phyloP scores from a whole-genome alignment of 345 rosid genomes.

The Corymbia maculata region DNA sequence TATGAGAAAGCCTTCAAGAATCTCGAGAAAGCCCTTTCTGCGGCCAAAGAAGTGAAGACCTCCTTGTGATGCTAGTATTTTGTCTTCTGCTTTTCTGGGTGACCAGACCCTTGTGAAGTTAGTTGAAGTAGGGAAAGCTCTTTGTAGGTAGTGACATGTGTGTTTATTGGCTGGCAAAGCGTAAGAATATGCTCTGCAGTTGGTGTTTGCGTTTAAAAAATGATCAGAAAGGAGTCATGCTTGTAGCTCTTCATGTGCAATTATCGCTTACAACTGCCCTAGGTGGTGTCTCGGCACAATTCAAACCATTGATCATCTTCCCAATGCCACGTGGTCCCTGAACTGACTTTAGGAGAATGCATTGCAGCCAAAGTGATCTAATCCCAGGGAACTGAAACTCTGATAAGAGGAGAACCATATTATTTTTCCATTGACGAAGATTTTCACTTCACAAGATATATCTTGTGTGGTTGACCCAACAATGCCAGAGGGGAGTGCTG shows the following conservation, averaged over 20 bases:
- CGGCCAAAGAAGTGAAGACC: neutral
- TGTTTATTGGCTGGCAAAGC: neutral
- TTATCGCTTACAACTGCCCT: neutral
- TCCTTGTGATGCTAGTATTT: neutral
- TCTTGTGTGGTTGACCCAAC: neutral
- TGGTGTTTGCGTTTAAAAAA: neutral
- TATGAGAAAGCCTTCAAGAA: slow-evolving; percentile 24
- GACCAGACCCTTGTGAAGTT: neutral
- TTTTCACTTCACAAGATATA: neutral
- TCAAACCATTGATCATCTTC: neutral
- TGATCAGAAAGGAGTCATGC: neutral
- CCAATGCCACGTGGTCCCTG: neutral
- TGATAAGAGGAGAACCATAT: neutral
- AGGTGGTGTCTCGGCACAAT: neutral
- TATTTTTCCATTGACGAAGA: neutral
- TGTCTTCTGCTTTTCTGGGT: neutral
- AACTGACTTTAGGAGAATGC: neutral
- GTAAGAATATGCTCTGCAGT: neutral
- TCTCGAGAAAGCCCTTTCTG: slow-evolving; percentile 19
- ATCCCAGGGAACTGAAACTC: neutral
- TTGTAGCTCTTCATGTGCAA: neutral
- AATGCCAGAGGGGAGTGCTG: neutral
- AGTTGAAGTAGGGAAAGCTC: neutral
- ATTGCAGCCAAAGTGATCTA: neutral
- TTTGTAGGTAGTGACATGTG: neutral